Base-by-base conservation (phyloP, 2,329 filamentous ascomycete species). In the Nemania abortiva region DNA sequence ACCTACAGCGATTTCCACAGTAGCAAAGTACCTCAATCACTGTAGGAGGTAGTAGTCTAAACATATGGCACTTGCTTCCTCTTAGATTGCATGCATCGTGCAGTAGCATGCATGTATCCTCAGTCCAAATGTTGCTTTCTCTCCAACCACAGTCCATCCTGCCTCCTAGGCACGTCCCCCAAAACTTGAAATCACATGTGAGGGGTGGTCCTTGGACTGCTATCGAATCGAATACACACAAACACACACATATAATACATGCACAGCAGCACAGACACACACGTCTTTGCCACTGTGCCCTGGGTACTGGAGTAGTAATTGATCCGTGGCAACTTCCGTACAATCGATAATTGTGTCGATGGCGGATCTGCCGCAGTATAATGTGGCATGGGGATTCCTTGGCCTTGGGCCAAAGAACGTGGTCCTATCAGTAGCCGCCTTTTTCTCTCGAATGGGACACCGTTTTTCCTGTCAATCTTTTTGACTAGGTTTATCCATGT, bases 311-410 rank as follows among this genome's bases (percentile, higher is more conserved):
- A 50, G 39, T 47, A 24, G 6, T 34, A 34, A 27, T 47, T 42
- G 54, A 37, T 63, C 59, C 55, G 59, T 67, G 49, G 59, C 59
- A 47, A 45, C 47, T 49, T 47, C n/a, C n/a, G n/a, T n/a, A n/a
- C n/a, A n/a, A n/a, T 45, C 42, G 50, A 49, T 15, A 27, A 64
- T 59, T 68, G 29, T 45, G 39, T 22, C 55, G 18, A 57, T 63
- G 58, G 61, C 68, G 64, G 53, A 62, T 63, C 61, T 56, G 52
- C 65, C 61, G 65, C 61, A 34, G 34, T 68, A 65, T 65, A 65
- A 13, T 24, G 10, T 29, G 24, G 9, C 6, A 31, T 27, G 37
- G 61, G 22, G 53, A 56, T 6, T 50, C 27, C 22, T 47, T 11
- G 24, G 52, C 56, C 18, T 47, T 54, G 52, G 29, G 52, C 63